phyloP scores from a whole-genome alignment of 2,329 filamentous ascomycete species.

The Penicillium sp. region DNA sequence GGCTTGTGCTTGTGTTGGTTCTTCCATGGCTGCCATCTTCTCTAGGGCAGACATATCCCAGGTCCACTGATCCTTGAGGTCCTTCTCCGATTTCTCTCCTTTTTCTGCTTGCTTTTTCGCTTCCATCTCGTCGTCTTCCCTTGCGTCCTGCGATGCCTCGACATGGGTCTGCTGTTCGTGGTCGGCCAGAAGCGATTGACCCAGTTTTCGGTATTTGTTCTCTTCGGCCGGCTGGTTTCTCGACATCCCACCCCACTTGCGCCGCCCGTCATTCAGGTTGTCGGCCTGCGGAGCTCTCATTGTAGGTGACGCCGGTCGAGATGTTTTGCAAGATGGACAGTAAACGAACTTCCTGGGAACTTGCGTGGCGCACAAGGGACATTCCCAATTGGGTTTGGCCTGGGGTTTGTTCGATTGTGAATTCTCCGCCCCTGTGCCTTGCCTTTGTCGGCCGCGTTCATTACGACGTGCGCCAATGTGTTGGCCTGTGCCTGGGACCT shows the following conservation, averaged over 20 bases:
- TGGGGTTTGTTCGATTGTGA: neutral
- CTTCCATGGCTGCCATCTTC: constrained; percentile 14
- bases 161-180: neutral
- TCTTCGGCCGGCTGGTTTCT: constrained; percentile 3
- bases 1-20: neutral
- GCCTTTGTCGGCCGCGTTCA: neutral
- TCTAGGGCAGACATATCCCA: constrained; percentile 31
- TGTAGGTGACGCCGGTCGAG: constrained; percentile 2
- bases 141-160: neutral
- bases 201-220: constrained; percentile 21
- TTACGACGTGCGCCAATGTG: neutral
- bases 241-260: constrained; percentile 20
- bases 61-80: constrained; percentile 22
- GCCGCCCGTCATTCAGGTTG: constrained; percentile 1
- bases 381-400: constrained; percentile 12
- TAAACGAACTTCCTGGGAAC: constrained; percentile 9
- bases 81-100: constrained; percentile 1
- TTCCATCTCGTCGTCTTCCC: neutral
- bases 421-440: neutral
- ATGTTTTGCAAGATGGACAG: constrained; percentile 17
- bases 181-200: constrained; percentile 18
- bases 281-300: neutral
- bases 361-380: constrained; percentile 6
- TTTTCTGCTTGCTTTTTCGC: neutral
- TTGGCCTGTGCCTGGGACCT: neutral